A percentile compares a stretch with the other conserved stretches of the same genome.
Conservation (phyloP, 768 basidiomycete genomes). For the Lentinula sp. region DNA sequence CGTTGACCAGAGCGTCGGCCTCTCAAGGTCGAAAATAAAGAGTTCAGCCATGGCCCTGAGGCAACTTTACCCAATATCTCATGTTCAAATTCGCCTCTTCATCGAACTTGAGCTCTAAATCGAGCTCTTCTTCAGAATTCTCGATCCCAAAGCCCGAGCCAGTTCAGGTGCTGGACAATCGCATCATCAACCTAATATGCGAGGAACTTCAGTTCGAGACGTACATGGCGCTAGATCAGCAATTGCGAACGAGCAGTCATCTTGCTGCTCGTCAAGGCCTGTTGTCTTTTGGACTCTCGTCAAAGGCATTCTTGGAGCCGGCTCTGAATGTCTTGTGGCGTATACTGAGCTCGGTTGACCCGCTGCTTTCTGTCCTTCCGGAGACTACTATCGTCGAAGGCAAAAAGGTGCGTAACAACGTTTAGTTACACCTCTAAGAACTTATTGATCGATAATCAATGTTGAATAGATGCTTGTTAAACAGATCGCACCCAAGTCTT, state of each 20-base stretch:
- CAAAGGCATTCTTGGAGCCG: conserved; percentile 1
- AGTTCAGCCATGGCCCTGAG: background rate
- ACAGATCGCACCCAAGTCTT: background rate
- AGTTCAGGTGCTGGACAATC: background rate
- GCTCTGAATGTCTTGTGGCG: conserved; percentile 3
- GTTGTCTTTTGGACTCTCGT: background rate
- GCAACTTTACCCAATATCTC: background rate
- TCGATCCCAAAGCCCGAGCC: background rate
- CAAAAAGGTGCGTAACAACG: background rate
- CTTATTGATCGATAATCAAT: background rate
- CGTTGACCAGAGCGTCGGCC: background rate
- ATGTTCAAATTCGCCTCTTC: background rate
- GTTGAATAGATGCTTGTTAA: background rate
- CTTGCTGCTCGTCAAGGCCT: conserved; percentile 2
- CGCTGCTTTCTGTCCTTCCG: conserved; percentile 1
- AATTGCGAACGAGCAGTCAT: background rate
- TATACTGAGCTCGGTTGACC: background rate
- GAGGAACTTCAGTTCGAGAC: background rate
- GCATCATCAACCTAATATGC: background rate
- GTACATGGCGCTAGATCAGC: conserved; percentile 3
- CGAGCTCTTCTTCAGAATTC: background rate
- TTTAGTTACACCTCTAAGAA: background rate
- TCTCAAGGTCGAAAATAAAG: background rate
- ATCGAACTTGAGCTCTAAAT: background rate
- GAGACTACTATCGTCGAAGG: background rate